Percentiles rank a stretch among this genome's conserved stretches.
These are phyloP conservation scores for Astrothelium subdiscretum DNA, from an alignment of 495 filamentous ascomycete species.

Conservation along the genomic window DNA sequence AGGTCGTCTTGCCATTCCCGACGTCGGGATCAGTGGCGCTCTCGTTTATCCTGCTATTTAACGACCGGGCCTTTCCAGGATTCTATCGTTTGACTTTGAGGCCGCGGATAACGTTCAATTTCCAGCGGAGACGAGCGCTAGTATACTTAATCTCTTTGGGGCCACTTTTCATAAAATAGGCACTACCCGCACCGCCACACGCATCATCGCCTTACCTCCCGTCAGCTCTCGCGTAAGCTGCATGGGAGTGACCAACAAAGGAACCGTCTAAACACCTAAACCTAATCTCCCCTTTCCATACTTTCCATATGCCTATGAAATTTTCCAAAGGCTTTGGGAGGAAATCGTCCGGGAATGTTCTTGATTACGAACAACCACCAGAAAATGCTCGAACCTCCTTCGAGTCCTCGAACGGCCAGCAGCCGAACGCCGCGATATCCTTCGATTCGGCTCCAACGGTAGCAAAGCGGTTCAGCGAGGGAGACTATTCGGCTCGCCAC, in stretches of 20 bases:
- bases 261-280: background rate
- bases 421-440: background rate
- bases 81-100: background rate
- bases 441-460: constrained; percentile 4
- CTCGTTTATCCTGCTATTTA: background rate
- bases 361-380: constrained; percentile 14
- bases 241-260: background rate
- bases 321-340: constrained; percentile 16
- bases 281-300: background rate
- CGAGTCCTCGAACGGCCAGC: constrained; percentile 19
- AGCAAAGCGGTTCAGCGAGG: constrained; percentile 3
- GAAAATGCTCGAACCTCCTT: constrained; percentile 11
- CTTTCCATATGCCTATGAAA: constrained; percentile 17
- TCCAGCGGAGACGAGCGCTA: background rate
- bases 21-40: background rate
- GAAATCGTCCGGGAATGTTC: constrained; percentile 20
- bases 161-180: too few species aligned
- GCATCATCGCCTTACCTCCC: background rate
- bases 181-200: background rate
- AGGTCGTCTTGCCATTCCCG: background rate
- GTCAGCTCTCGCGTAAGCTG: background rate
- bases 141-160: background rate
- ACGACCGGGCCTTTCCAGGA: background rate
- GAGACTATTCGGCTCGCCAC: constrained; percentile 16
- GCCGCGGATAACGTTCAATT: background rate